These are phyloP conservation scores for Chalciporus pseudorubinellus DNA, from an alignment of 768 basidiomycete species.

Conservation along the genomic window DNA sequence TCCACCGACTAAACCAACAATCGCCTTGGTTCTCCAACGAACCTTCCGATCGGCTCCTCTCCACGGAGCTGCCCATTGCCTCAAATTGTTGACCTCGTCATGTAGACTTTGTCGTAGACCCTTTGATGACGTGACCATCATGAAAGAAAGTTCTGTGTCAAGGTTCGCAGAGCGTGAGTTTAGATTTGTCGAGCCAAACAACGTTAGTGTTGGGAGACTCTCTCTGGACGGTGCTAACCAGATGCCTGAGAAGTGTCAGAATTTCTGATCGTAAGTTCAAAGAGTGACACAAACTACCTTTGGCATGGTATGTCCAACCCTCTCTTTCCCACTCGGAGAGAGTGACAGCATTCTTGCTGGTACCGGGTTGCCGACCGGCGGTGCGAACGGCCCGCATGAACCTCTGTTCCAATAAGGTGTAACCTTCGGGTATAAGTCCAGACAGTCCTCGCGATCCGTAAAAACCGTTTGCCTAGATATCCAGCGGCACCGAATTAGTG, in stretches of 20 bases:
- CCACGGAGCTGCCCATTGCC: slow-evolving; percentile 54
- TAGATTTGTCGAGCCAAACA: slow-evolving; percentile 94
- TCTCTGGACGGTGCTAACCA: slow-evolving; percentile 69
- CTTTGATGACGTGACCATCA: slow-evolving; percentile 68
- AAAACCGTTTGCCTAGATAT: slow-evolving; percentile 88
- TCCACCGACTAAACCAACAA: slow-evolving; percentile 63
- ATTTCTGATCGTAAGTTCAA: neutral
- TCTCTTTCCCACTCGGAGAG: slow-evolving; percentile 84
- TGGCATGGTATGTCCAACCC: slow-evolving; percentile 98
- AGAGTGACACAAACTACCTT: slow-evolving; percentile 53
- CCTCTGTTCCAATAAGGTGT: slow-evolving; percentile 80
- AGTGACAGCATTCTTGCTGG: slow-evolving; percentile 48
- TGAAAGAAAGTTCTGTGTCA: slow-evolving; percentile 88
- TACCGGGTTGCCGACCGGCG: slow-evolving; percentile 40
- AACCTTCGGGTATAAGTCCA: slow-evolving; percentile 92
- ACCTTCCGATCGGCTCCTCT: slow-evolving; percentile 56
- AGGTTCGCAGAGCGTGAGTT: slow-evolving; percentile 88
- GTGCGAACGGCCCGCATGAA: slow-evolving; percentile 68
- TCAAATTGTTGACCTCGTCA: slow-evolving; percentile 53
- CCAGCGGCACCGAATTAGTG: slow-evolving; percentile 2
- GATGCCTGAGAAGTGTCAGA: slow-evolving; percentile 51
- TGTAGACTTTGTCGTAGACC: slow-evolving; percentile 47
- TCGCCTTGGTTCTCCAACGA: slow-evolving; percentile 57
- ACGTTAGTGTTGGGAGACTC: slow-evolving; percentile 62
- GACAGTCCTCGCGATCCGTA: slow-evolving; percentile 87